Evolutionary conservation across 2,329 filamentous ascomycete genomes (phyloP), one percentile per base, ranked within the genome.

Genomic region (Dothideomycetidae sp.): DNA sequence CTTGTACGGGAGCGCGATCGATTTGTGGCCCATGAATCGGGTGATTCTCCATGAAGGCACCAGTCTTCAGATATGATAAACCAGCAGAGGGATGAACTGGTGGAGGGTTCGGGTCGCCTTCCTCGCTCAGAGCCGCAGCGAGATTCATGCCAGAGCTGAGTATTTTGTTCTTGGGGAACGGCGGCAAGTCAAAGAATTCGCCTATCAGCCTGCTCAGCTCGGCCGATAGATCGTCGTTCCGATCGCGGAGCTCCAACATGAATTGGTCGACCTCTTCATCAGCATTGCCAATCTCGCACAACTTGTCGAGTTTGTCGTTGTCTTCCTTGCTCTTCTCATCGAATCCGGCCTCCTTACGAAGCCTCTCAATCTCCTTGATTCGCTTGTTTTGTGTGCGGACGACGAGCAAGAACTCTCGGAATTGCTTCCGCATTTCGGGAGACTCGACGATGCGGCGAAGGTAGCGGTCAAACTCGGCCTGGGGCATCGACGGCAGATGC

Each of bases 31-130:
- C 75, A 46, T 69, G 68, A 18, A 67, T 51, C 2, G 73, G 70
- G 50, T 78, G 72, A 49, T 78, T 78, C 46, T 65, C 58, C 31
- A 73, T 56, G 48, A 68, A 60, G 14, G 68, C 60, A 38, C 64
- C 61, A 10, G 68, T 70, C 33, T 71, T 66, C 3, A 70, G 57
- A 51, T 80, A 78, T 10, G 70, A 68, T 4, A 80, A 59, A 44
- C 75, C 75, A 3, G 71, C 75, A 3, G 71, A 75, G 2, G 75
- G 75, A 53, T 80, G 75, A 5, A 75, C 78, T 41, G 66, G 67
- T 1, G 72, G 70, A 13, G 70, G 70, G 2, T 17, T 53, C 53
- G 19, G 53, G 48, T 36, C 15, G 39, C 19, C 21, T 16, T 34
- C 14, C 26, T 37, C 23, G 7, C 7, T 7, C 7, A 26, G 7